Evolutionary conservation across 176 grass and related monocot species (phyloP), one percentile per base, ranked within the genome.

Genomic region (Urochloa ruziziensis): DNA sequence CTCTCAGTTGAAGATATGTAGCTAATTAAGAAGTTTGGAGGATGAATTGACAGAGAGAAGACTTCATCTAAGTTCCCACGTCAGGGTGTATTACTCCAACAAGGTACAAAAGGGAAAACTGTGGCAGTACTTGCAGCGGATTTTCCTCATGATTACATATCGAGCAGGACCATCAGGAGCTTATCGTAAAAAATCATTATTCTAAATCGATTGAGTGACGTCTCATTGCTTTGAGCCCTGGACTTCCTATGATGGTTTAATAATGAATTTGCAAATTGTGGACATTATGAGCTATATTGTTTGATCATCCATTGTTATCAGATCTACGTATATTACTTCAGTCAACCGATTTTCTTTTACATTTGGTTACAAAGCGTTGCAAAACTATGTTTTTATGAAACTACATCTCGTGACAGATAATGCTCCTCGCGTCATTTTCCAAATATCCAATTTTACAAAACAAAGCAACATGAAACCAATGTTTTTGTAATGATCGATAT

Each of bases 1-100:
- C n/a, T n/a, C n/a, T n/a, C n/a, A n/a, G n/a, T n/a, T n/a, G n/a
- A n/a, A n/a, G n/a, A n/a, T n/a, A n/a, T n/a, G n/a, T n/a, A n/a
- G n/a, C n/a, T n/a, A n/a, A n/a, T n/a, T n/a, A n/a, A n/a, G n/a
- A n/a, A n/a, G n/a, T n/a, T n/a, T n/a, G n/a, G n/a, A n/a, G n/a
- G n/a, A n/a, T n/a, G 49, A 53, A 21, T 21, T 80, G 2, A 80
- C 27, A 39, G 78, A 80, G 78, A 80, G 46, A 80, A 80, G 23
- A 80, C 78, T 21, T 40, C 53, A 24, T 68, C 47, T 18, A 54
- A 33, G 4, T 54, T 68, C 33, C 78, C 78, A 2, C 67, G 33
- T 36, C 51, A 56, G 3, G 3, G 37, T 68, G 23, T 54, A 23
- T 15, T 54, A 3, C 17, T 21, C 23, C 48, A 69, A 2, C 4